A percentile compares a stretch with the other conserved stretches of the same genome.
These are phyloP conservation scores for Neofusicoccum parvum DNA, from an alignment of 2,329 filamentous ascomycete genomes.

Conservation along the genomic window DNA sequence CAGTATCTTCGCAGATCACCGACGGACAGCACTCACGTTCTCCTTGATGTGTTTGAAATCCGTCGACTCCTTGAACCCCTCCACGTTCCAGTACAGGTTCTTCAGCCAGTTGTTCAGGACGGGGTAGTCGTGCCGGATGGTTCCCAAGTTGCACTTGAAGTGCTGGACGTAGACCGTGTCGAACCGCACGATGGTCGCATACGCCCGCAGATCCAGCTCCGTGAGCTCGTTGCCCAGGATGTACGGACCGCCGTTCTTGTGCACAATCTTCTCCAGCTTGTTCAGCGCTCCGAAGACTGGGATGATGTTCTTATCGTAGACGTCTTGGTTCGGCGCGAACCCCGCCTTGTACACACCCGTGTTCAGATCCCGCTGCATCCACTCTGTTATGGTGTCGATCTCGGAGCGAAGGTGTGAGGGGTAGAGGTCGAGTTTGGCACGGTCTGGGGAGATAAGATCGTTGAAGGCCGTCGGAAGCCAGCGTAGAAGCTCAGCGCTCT, in stretches of 20 bases:
- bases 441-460: conserved; percentile 46
- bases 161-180: conserved; percentile 66
- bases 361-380: conserved; percentile 61
- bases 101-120: conserved; percentile 63
- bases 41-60: conserved; percentile 71
- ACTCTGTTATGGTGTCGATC: conserved; percentile 57
- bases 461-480: conserved; percentile 62
- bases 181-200: conserved; percentile 61
- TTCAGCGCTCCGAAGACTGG: conserved; percentile 63
- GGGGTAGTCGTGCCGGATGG: conserved; percentile 62
- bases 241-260: conserved; percentile 55
- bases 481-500: conserved; percentile 60
- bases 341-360: conserved; percentile 64
- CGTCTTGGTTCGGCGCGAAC: conserved; percentile 58
- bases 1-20: neutral
- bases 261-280: conserved; percentile 55
- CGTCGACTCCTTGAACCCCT: conserved; percentile 60
- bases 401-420: conserved; percentile 49
- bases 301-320: conserved; percentile 58
- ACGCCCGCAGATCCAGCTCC: conserved; percentile 62
- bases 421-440: conserved; percentile 54
- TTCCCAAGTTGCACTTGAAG: conserved; percentile 68
- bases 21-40: conserved; percentile 45
- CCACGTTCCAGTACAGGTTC: conserved; percentile 59
- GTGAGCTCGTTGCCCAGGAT: conserved; percentile 59